Conservation (phyloP, 1,284 basidiomycete genomes). For the Leccinum solheimii region DNA sequence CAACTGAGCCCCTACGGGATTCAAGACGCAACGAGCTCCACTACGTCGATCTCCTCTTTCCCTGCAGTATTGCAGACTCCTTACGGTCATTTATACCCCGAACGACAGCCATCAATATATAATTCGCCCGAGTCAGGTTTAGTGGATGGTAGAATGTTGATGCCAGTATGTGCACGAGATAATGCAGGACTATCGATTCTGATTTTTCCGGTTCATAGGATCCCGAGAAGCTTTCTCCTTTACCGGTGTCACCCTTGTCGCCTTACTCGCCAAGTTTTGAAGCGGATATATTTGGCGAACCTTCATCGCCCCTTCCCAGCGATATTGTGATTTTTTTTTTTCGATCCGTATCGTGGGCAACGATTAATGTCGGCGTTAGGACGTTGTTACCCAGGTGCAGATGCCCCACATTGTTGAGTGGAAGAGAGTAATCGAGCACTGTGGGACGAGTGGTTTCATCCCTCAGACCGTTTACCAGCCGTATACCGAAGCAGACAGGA, state of each 20-base stretch:
- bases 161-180: constrained; percentile 13
- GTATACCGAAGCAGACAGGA: constrained; percentile 69
- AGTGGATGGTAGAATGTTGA: constrained; percentile 2
- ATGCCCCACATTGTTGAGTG: constrained; percentile 31
- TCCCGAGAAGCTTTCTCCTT: constrained; percentile 6
- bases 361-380: constrained; percentile 22
- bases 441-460: constrained; percentile 46
- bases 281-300: background rate
- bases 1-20: constrained; percentile 6
- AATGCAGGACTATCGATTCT: background rate
- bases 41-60: constrained; percentile 22
- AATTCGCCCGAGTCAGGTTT: constrained; percentile 17
- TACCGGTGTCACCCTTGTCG: constrained; percentile 16
- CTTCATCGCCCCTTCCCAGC: background rate
- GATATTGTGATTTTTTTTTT: constrained; percentile 17
- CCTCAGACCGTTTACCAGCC: constrained; percentile 71
- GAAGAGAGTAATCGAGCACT: constrained; percentile 28
- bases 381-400: constrained; percentile 21
- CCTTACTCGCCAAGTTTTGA: constrained; percentile 7
- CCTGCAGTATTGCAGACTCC: constrained; percentile 16
- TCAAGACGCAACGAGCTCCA: constrained; percentile 20
- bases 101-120: constrained; percentile 4
- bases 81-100: background rate
- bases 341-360: background rate
- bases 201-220: constrained; percentile 12